Evolutionary conservation across 2,329 filamentous ascomycete genomes (phyloP), one percentile per base, ranked within the genome.

Genomic region (Claviceps sp.): DNA sequence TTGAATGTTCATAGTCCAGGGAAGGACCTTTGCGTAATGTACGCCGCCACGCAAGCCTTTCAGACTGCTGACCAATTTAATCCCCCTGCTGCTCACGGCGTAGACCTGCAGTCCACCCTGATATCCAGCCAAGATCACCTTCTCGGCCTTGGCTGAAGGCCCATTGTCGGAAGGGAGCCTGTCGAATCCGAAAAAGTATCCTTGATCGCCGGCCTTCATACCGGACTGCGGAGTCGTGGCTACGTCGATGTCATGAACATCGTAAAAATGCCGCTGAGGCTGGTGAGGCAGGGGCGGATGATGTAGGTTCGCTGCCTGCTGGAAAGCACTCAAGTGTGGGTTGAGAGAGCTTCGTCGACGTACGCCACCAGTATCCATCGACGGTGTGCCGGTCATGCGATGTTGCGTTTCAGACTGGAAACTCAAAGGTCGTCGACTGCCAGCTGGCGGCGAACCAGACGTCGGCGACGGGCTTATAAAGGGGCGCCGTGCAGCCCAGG

Each of bases 161-260:
- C 65, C 63, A 50, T 69, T 65, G 6, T 62, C 60, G 42, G 67
- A 64, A n/a, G 77, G 74, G 44, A 94, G 72, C 2, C 75, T 81
- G 64, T 95, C 90, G 60, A 95, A 89, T 5, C 85, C 83, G 63
- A 88, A 93, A 63, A 85, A 87, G 58, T 86, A 88, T 7, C 86
- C 87, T 45, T 77, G 78, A 40, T 84, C 80, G 3, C 83, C 83
- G 2, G 82, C 77, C 57, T 76, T 76, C 61, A 84, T 71, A 9
- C 77, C 78, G 18, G 75, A 69, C 44, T 71, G 72, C 16, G 71
- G 67, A 51, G 75, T 70, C 47, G 84, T 72, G 57, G 88, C 83
- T 30, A 89, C 72, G 58, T 91, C 85, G 37, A 90, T 73, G 57
- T 90, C 84, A 1, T 86, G 85, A 0, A 81, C 76, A 45, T 82